Evolutionary conservation across 208 protist species (phyloP).

Genomic region (Leishmania martiniquensis): DNA sequence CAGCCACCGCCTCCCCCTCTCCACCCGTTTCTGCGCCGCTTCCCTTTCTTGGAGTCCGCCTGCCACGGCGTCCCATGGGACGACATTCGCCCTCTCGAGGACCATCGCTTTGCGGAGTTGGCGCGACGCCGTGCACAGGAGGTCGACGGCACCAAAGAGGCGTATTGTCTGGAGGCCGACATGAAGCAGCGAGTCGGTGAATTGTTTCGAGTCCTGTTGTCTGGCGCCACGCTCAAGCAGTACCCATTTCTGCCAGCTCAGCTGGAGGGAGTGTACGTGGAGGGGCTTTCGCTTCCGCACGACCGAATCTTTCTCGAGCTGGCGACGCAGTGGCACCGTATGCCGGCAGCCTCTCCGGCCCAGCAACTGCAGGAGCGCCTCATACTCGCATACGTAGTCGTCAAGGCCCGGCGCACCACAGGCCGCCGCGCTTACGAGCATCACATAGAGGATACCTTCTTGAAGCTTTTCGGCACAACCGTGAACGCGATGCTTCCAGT

Average conservation of each 20-base stretch:
- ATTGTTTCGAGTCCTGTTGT: conserved; percentile 52
- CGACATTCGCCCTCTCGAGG: conserved; percentile 60
- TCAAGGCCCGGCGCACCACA: conserved; percentile 36
- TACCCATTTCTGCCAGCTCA: conserved; percentile 63
- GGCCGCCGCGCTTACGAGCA: conserved; percentile 41
- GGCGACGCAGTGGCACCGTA: conserved; percentile 16
- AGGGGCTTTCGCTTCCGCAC: conserved; percentile 50
- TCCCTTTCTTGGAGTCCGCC: conserved; percentile 58
- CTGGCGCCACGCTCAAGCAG: conserved; percentile 44
- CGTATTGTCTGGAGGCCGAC: conserved; percentile 41
- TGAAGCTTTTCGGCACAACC: conserved; percentile 26
- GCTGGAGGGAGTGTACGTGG: conserved; percentile 50
- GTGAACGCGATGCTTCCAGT: conserved; percentile 67
- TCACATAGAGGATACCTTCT: conserved; percentile 40
- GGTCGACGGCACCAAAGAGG: conserved; percentile 17
- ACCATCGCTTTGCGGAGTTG: conserved; percentile 57
- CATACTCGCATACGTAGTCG: conserved; percentile 43
- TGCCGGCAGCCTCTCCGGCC: conserved; percentile 5
- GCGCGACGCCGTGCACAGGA: conserved; percentile 47
- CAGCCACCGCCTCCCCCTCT: conserved; percentile 11
- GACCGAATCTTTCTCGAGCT: conserved; percentile 54
- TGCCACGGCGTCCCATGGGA: conserved; percentile 54
- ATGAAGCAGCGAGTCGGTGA: conserved; percentile 65
- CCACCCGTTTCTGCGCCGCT: conserved; percentile 49
- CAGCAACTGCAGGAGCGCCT: conserved; percentile 33